Evolutionary conservation across 306 rosid species (phyloP).

Genomic region (Gillenia trifoliata): DNA sequence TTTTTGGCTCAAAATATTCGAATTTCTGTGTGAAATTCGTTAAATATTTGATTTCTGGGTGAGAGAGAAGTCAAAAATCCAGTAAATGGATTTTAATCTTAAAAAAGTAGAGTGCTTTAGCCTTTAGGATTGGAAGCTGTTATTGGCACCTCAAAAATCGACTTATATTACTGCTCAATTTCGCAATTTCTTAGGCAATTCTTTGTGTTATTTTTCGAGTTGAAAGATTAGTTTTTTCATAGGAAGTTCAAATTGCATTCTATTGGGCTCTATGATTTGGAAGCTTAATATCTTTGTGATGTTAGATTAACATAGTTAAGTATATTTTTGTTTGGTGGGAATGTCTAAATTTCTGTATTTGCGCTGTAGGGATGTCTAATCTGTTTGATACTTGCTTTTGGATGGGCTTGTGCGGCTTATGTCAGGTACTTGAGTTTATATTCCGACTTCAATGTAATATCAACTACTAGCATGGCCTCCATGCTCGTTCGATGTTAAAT

Average conservation of each 20-base stretch:
- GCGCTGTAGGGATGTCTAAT: conserved; percentile 71
- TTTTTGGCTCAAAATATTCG: neutral
- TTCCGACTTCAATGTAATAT: conserved; percentile 2
- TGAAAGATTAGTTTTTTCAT: neutral
- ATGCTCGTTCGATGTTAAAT: neutral
- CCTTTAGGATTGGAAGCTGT: neutral
- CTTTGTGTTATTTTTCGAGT: neutral
- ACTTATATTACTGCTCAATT: neutral
- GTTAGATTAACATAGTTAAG: neutral
- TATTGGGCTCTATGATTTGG: neutral
- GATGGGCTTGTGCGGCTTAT: conserved; percentile 84
- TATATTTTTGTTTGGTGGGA: neutral
- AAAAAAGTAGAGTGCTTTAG: neutral
- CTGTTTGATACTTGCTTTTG: conserved; percentile 65
- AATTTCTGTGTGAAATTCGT: neutral
- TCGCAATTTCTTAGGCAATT: neutral
- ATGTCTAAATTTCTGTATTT: neutral
- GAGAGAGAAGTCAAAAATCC: neutral
- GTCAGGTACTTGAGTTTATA: conserved; percentile 57
- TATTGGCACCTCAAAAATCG: neutral
- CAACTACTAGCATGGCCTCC: neutral
- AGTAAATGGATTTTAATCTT: neutral
- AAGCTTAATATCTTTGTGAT: neutral
- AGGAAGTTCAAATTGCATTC: neutral
- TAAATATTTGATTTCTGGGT: neutral